Evolutionary conservation across 139 green algal genomes (phyloP), one percentile per base, ranked within the genome.

Genomic region (Marvania coccoides): DNA sequence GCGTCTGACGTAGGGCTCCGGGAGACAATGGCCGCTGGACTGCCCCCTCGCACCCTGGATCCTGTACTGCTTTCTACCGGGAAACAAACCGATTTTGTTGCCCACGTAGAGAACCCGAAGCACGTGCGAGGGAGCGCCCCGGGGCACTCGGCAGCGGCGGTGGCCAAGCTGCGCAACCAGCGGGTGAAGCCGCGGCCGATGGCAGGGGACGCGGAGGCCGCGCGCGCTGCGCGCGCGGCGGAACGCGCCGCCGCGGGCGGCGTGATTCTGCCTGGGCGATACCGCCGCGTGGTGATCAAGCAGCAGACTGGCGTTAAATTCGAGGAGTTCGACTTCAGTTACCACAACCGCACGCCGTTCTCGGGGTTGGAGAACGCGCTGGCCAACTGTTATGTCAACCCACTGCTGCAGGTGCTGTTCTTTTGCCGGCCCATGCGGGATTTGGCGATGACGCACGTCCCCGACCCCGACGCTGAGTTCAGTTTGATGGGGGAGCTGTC

Each of bases 321-420:
- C 51, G 84, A 90, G 68, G 87, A 92, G 39, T 92, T 90, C 70
- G 83, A 94, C 69, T 92, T 90, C 35, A 74, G 60, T 10, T 81
- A 69, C 45, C 91, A 91, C 79, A 98, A 98, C 78, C 65, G 63
- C 28, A 96, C 91, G 9, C 76, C 82, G 14, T 94, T 98, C 70
- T 85, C 83, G 1, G 92, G 92, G 3, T 78, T 98, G 58, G 92
- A 98, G 76, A 97, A 97, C 74, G 86, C 89, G 53, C 63, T 97
- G 24, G 77, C 90, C 56, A 96, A 96, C 77, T 90, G 81, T 70
- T 97, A 97, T 71, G 87, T 81, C 58, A 98, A 98, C 73, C 69
- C 92, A 9, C 68, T 98, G 64, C 69, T 98, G 36, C 83, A 96
- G 83, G 86, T 86, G 38, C 72, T 97, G 45, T 96, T 91, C 79